A percentile compares a stretch with the other conserved stretches of the same genome.
Evolutionary conservation across 176 grass and related monocot genomes (phyloP).

Genomic region (Bolboschoenus planiculmis): DNA sequence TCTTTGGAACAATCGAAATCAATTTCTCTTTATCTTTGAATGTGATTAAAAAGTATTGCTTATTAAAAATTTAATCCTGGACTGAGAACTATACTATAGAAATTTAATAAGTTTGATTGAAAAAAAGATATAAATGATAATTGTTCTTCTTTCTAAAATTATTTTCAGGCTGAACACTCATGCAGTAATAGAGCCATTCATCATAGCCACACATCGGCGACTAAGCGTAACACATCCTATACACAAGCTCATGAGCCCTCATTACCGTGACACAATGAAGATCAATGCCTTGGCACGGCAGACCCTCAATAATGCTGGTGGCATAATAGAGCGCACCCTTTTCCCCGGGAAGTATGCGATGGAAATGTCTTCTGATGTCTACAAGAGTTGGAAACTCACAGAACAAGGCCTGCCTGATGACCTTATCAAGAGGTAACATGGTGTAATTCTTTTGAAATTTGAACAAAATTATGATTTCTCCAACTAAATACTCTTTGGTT

Average conservation of each 20-base stretch:
- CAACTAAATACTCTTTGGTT: background rate
- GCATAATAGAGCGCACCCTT: conserved; percentile 55
- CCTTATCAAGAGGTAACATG: conserved; percentile 55
- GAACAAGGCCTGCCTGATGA: conserved; percentile 68
- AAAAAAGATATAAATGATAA: background rate
- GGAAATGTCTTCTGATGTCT: conserved; percentile 50
- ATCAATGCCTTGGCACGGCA: conserved; percentile 70
- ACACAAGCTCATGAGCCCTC: conserved; percentile 71
- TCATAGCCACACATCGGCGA: conserved; percentile 62
- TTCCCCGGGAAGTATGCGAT: conserved; percentile 47
- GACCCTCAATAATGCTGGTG: conserved; percentile 51
- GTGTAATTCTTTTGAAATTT: background rate
- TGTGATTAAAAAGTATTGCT: background rate
- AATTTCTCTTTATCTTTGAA: background rate
- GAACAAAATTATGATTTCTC: background rate
- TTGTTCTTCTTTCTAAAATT: background rate
- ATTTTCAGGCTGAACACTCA: conserved; percentile 69
- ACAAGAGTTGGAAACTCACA: conserved; percentile 66
- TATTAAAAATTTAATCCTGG: background rate
- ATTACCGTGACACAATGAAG: conserved; percentile 81
- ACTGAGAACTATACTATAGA: background rate
- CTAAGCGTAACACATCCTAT: conserved; percentile 64
- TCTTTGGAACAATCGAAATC: conserved; percentile 5
- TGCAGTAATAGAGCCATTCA: conserved; percentile 68
- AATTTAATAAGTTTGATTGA: background rate